Conservation (phyloP, 768 basidiomycete genomes). For the Psilocybe cyanescens region DNA sequence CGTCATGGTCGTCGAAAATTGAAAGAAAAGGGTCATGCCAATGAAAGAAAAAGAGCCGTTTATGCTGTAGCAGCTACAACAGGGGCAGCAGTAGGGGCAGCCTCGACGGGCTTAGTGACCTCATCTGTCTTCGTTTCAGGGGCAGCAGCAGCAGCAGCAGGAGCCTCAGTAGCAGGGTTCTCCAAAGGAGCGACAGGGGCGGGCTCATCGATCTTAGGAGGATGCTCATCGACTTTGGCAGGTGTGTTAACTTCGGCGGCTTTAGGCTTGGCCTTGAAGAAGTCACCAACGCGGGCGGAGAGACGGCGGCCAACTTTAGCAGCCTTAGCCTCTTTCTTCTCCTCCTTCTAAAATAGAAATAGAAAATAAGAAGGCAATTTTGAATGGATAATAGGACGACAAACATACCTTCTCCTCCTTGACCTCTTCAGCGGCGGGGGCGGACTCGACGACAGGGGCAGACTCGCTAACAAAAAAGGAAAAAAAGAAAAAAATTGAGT, state of each 20-base stretch:
- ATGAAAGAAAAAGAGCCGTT: constrained; percentile 37
- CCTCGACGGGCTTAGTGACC: constrained; percentile 42
- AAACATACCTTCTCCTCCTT: constrained; percentile 66
- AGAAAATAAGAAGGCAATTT: not conserved
- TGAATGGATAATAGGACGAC: not conserved
- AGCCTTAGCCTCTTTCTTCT: constrained; percentile 50
- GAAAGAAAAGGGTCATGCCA: constrained; percentile 22
- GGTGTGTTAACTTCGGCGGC: constrained; percentile 64
- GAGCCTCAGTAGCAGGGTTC: constrained; percentile 64
- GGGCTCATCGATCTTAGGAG: constrained; percentile 87
- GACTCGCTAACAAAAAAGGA: constrained; percentile 25
- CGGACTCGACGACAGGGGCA: constrained; percentile 45
- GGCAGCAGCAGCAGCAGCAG: constrained; percentile 38
- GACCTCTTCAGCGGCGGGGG: constrained; percentile 49
- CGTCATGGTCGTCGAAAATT: constrained; percentile 49
- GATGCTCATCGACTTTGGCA: constrained; percentile 87
- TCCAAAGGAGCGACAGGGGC: constrained; percentile 83
- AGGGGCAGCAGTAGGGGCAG: constrained; percentile 58
- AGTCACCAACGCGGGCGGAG: constrained; percentile 79
- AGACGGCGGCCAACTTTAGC: constrained; percentile 80
- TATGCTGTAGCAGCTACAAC: constrained; percentile 84
- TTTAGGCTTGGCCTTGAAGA: constrained; percentile 82
- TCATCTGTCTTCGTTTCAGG: constrained; percentile 44
- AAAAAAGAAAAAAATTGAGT: not conserved
- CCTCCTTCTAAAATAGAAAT: constrained; percentile 47